A percentile compares a stretch with the other conserved stretches of the same genome.
Conservation (phyloP, 805 yeast species). For the Candida peoriensis region DNA sequence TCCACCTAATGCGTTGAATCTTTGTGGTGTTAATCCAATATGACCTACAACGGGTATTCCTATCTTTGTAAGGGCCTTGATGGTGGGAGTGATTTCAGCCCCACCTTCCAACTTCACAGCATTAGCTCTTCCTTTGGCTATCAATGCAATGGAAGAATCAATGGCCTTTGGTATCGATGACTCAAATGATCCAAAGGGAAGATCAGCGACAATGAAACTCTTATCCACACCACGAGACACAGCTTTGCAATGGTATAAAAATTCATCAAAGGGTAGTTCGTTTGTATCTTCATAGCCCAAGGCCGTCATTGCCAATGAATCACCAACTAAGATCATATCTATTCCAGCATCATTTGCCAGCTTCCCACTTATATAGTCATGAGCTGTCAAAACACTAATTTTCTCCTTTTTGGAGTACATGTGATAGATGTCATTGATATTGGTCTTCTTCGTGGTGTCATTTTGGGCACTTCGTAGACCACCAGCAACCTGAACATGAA, state of each 20-base stretch:
- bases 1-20: slow-evolving; percentile 75
- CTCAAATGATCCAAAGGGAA: slow-evolving; percentile 89
- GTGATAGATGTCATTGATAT: slow-evolving; percentile 36
- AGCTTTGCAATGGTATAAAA: slow-evolving; percentile 68
- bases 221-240: slow-evolving; percentile 64
- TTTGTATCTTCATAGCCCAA: slow-evolving; percentile 77
- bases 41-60: slow-evolving; percentile 94
- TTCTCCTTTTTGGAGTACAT: slow-evolving; percentile 32
- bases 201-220: slow-evolving; percentile 73
- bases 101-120: slow-evolving; percentile 89
- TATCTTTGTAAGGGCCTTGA: slow-evolving; percentile 49
- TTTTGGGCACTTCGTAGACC: too few relatives aligned
- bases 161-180: slow-evolving; percentile 57
- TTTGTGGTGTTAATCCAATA: slow-evolving; percentile 89
- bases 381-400: slow-evolving; percentile 69
- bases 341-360: slow-evolving; percentile 61
- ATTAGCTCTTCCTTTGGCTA: slow-evolving; percentile 51
- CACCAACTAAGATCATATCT: slow-evolving; percentile 81
- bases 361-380: slow-evolving; percentile 74
- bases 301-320: slow-evolving; percentile 88
- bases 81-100: slow-evolving; percentile 43
- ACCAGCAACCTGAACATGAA: too few relatives aligned
- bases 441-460: slow-evolving; percentile 10
- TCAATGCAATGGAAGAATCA: slow-evolving; percentile 46
- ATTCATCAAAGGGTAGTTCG: slow-evolving; percentile 73